These are phyloP conservation scores for thale cress (Arabidopsis thaliana) DNA, from an alignment of 345 rosid genomes.

Conservation along the genomic window DNA sequence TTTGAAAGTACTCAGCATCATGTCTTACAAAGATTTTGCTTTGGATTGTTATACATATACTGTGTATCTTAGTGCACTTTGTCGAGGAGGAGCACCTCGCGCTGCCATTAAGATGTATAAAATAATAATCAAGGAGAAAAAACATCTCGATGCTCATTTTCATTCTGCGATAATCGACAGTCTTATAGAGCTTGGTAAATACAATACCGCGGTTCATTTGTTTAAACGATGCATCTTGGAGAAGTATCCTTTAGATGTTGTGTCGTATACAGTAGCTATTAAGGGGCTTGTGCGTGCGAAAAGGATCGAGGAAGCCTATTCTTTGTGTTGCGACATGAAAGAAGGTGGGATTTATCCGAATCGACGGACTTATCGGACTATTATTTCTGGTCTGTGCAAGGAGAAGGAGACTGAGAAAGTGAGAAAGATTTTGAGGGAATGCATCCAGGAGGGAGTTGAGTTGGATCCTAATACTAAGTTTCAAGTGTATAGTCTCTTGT, in stretches of 20 bases:
- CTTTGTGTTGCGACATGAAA: slow-evolving; percentile 58
- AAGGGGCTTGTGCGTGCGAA: slow-evolving; percentile 61
- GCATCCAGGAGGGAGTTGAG: slow-evolving; percentile 53
- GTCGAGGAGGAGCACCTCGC: slow-evolving; percentile 46
- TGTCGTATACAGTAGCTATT: slow-evolving; percentile 67
- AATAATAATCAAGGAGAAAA: not conserved
- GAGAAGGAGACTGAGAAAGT: slow-evolving; percentile 57
- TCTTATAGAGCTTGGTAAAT: slow-evolving; percentile 57
- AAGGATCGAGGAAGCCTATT: slow-evolving; percentile 59
- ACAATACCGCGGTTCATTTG: slow-evolving; percentile 51
- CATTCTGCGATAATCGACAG: slow-evolving; percentile 62
- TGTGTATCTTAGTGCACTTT: slow-evolving; percentile 60
- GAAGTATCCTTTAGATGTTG: slow-evolving; percentile 60
- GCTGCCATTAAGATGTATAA: slow-evolving; percentile 53
- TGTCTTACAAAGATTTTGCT: slow-evolving; percentile 54
- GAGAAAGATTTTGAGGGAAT: slow-evolving; percentile 53
- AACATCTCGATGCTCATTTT: slow-evolving; percentile 61
- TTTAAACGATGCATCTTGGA: slow-evolving; percentile 54
- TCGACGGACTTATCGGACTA: slow-evolving; percentile 46
- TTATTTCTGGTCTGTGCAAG: slow-evolving; percentile 58
- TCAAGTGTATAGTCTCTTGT: slow-evolving; percentile 45
- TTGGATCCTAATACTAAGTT: slow-evolving; percentile 46
- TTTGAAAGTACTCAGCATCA: slow-evolving; percentile 50
- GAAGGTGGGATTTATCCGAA: slow-evolving; percentile 56
- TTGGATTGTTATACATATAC: slow-evolving; percentile 66